A percentile compares a stretch with the other conserved stretches of the same genome.
phyloP scores from a whole-genome alignment of 306 rosid species.

The Comarum palustre region DNA sequence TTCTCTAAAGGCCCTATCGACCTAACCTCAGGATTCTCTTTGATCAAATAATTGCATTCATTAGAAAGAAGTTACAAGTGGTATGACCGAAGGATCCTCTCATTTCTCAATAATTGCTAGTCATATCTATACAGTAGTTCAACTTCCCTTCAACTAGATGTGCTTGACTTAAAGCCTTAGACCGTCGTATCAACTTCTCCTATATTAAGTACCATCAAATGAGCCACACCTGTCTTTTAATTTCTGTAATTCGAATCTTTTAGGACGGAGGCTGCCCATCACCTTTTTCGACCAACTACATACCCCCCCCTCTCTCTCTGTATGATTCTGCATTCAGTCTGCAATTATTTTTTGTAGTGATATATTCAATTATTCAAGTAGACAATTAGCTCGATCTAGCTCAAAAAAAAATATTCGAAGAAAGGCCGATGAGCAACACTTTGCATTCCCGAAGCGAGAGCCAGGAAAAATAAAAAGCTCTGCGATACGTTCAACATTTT shows the following conservation, averaged over 20 bases:
- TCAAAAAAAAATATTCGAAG: not conserved
- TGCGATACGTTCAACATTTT: not conserved
- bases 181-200: not conserved
- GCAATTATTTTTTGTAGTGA: too few relatives aligned
- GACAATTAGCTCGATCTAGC: not conserved
- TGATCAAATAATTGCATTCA: too few relatives aligned
- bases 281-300: too few relatives aligned
- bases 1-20: too few relatives aligned
- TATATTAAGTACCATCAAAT: not conserved
- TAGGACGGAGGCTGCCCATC: slow-evolving; percentile 2
- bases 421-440: not conserved
- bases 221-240: not conserved
- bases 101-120: too few relatives aligned
- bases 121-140: too few relatives aligned
- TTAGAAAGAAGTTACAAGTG: too few relatives aligned
- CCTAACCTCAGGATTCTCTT: too few relatives aligned
- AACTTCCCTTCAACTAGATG: not conserved
- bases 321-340: too few relatives aligned
- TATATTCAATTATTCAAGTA: not conserved
- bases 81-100: too few relatives aligned
- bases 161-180: not conserved
- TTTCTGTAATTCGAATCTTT: slow-evolving; percentile 39
- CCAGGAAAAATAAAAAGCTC: not conserved
- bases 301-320: too few relatives aligned
- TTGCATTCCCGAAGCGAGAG: not conserved